A percentile compares a stretch with the other conserved stretches of the same genome.
Conservation (phyloP, 306 rosid species). For the Vigna radiata region DNA sequence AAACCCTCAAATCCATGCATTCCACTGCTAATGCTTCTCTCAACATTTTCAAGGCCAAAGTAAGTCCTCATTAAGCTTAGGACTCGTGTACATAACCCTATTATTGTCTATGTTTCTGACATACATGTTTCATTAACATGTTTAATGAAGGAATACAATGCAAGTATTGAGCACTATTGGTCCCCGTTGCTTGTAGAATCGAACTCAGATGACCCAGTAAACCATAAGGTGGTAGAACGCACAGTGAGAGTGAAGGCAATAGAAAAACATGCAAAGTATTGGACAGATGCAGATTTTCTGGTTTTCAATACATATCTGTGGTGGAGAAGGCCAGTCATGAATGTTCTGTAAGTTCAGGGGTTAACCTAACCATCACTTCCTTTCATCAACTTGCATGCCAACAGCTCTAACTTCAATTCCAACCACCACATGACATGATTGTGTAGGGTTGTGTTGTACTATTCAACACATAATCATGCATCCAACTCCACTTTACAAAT, state of each 20-base stretch:
- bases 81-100: background rate
- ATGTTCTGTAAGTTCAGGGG: slow-evolving; percentile 56
- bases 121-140: background rate
- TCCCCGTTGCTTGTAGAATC: slow-evolving; percentile 87
- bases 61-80: slow-evolving; percentile 42
- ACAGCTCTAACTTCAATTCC: slow-evolving; percentile 14
- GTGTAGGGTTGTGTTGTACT: background rate
- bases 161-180: slow-evolving; percentile 81
- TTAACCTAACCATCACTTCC: slow-evolving; percentile 15
- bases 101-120: slow-evolving; percentile 4
- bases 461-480: background rate
- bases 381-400: slow-evolving; percentile 23
- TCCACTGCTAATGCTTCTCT: slow-evolving; percentile 75
- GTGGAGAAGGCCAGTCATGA: slow-evolving; percentile 85
- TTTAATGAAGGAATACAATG: slow-evolving; percentile 73
- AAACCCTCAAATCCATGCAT: slow-evolving; percentile 64
- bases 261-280: slow-evolving; percentile 74
- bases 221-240: slow-evolving; percentile 70
- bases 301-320: slow-evolving; percentile 80
- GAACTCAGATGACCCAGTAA: slow-evolving; percentile 79
- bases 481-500: slow-evolving; percentile 19
- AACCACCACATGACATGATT: slow-evolving; percentile 32
- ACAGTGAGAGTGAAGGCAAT: slow-evolving; percentile 73
- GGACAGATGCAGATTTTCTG: slow-evolving; percentile 75
- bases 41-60: slow-evolving; percentile 69